Evolutionary conservation across 768 basidiomycete genomes (phyloP), one percentile per base, ranked within the genome.

Genomic region (Pleurotus citrinopileatus): DNA sequence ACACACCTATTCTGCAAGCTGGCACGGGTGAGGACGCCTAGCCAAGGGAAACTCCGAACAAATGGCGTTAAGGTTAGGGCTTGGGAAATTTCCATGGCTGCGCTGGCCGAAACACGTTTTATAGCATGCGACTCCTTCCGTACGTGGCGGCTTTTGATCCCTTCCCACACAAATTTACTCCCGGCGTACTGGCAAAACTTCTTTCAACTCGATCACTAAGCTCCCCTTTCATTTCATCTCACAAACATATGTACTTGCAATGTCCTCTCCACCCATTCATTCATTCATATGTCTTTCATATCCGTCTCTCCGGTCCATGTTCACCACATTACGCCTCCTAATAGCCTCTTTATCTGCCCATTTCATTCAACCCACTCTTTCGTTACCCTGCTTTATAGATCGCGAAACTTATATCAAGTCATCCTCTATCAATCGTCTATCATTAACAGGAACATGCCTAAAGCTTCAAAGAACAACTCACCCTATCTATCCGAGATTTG

Each of bases 31-130:
- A 26, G 20, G 26, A 10, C n/a, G 20, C 45, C 45, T n/a, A n/a
- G n/a, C n/a, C n/a, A n/a, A n/a, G n/a, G n/a, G n/a, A 19, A 51
- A 51, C 48, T 51, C 48, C 48, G 48, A 51, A 44, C 22, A n/a
- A n/a, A n/a, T n/a, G n/a, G n/a, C 42, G 12, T 44, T 44, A 44
- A 44, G 42, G 22, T 25, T 44, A 44, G 42, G 42, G 42, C 42
- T 10, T 44, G 25, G 42, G 42, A n/a, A n/a, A n/a, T n/a, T n/a
- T n/a, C n/a, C n/a, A n/a, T n/a, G n/a, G 34, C 32, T 51, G 48
- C 48, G 48, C 48, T 51, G 48, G 48, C 48, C 48, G 48, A 51
- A 51, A 51, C 48, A 51, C 48, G 48, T 51, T 51, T 51, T 51
- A 37, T 37, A 34, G 37, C 48, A 37, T 37, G 29, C 45, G 42